Evolutionary conservation across 1,284 basidiomycete species (phyloP).

Genomic region (Sporisorium scitamineum): DNA sequence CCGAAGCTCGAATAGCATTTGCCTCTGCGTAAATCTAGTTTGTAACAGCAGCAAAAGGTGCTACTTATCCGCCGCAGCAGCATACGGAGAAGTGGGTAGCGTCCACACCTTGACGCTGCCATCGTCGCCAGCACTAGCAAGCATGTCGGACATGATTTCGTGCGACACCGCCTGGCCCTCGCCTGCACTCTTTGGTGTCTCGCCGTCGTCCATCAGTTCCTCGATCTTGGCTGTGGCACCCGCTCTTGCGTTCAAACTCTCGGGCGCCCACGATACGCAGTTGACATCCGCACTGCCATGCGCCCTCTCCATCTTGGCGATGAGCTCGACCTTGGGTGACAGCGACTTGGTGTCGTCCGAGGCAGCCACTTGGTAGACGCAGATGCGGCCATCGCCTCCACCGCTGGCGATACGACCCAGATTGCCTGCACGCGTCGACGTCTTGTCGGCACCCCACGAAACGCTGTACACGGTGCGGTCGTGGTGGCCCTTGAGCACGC

Average conservation of each 20-base stretch:
- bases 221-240: conserved; percentile 43
- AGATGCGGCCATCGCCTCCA: conserved; percentile 81
- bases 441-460: conserved; percentile 75
- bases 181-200: conserved; percentile 45
- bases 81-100: conserved; percentile 32
- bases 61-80: conserved; percentile 5
- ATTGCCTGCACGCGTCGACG: conserved; percentile 33
- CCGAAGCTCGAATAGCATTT: not conserved
- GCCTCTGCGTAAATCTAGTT: not conserved
- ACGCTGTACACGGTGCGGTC: conserved; percentile 82
- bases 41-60: too few relatives aligned
- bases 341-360: conserved; percentile 30
- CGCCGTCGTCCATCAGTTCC: conserved; percentile 46
- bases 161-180: conserved; percentile 16
- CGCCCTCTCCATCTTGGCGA: conserved; percentile 71
- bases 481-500: conserved; percentile 71
- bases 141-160: conserved; percentile 72
- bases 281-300: conserved; percentile 85
- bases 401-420: conserved; percentile 81
- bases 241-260: conserved; percentile 38
- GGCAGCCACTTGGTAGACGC: conserved; percentile 77
- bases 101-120: conserved; percentile 79
- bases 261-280: conserved; percentile 78
- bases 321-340: conserved; percentile 41
- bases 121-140: conserved; percentile 85